phyloP scores from a whole-genome alignment of 192 early-diverging fungal genomes.

The Funneliformis geosporum region DNA sequence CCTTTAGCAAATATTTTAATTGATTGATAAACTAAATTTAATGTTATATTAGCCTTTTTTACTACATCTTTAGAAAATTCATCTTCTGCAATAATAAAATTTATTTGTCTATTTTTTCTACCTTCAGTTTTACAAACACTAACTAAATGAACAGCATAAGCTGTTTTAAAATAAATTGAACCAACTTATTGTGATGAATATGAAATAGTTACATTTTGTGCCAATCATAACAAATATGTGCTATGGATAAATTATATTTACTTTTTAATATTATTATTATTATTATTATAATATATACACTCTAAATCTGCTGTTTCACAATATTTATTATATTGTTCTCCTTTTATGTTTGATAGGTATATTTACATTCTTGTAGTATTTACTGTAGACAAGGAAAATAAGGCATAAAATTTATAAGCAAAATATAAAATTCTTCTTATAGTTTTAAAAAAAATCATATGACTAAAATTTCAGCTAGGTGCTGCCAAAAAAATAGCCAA shows the following conservation, averaged over 20 bases:
- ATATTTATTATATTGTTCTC: not conserved
- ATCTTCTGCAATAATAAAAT: conserved; percentile 18
- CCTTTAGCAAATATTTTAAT: not conserved
- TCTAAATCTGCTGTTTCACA: not conserved
- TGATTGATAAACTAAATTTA: no score
- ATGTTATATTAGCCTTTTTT: conserved; percentile 9
- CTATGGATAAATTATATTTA: not conserved
- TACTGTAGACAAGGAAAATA: no score
- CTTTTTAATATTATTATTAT: not conserved
- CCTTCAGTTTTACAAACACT: not conserved
- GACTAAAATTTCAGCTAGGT: no score
- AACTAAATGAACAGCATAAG: not conserved
- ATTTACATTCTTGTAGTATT: no score
- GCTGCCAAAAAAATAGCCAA: no score
- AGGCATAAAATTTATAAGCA: no score
- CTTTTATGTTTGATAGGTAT: not conserved
- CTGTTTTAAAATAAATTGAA: conserved; percentile 12
- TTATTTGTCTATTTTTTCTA: not conserved
- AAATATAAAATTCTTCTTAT: no score
- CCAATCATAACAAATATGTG: conserved; percentile 24
- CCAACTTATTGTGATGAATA: conserved; percentile 16
- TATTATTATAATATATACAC: conserved; percentile 1
- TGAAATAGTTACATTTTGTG: not conserved
- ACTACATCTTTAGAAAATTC: not conserved
- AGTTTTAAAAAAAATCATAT: no score